phyloP scores from a whole-genome alignment of 306 rosid genomes.

The Pyrus communis region DNA sequence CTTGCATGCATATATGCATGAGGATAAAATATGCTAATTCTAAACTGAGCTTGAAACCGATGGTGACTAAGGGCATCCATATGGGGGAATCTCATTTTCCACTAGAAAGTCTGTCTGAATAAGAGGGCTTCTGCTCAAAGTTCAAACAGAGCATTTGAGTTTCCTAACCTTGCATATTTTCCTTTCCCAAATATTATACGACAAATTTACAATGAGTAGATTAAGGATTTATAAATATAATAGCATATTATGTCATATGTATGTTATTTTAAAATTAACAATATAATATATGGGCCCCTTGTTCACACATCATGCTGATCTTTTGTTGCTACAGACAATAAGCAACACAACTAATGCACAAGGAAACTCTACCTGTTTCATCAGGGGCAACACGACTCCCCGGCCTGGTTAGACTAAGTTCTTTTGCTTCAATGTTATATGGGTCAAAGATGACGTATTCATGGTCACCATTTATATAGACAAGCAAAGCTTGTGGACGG shows the following conservation, averaged over 20 bases:
- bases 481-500: conserved; percentile 36
- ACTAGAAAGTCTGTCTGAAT: neutral
- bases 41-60: neutral
- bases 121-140: neutral
- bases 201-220: neutral
- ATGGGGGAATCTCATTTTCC: neutral
- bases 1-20: neutral
- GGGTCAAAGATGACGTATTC: conserved; percentile 73
- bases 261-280: neutral
- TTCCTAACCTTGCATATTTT: too few species aligned
- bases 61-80: neutral
- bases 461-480: conserved; percentile 66
- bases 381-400: conserved; percentile 32
- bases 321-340: neutral
- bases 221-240: neutral
- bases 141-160: too few species aligned
- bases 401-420: conserved; percentile 27
- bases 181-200: neutral
- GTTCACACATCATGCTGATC: neutral
- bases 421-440: conserved; percentile 34
- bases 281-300: neutral
- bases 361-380: conserved; percentile 61
- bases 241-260: neutral
- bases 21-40: neutral
- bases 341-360: neutral